Evolutionary conservation across 2,329 filamentous ascomycete species (phyloP).

Genomic region (Calonectria naviculata): DNA sequence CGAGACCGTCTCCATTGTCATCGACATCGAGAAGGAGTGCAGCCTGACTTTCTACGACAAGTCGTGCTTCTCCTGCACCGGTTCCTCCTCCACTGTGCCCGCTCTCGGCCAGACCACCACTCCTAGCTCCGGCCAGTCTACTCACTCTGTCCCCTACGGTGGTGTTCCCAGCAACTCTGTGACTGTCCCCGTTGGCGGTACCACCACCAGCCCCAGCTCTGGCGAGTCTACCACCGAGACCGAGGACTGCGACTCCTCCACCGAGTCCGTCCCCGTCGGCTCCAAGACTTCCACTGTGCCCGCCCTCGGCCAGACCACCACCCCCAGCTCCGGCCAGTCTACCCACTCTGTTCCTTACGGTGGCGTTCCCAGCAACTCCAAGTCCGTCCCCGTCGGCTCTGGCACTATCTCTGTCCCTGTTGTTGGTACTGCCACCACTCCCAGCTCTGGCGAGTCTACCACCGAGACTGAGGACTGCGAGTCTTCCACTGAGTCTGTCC

Average conservation of each 20-base stretch:
- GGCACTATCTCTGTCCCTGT: constrained; percentile 17
- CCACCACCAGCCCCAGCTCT: constrained; percentile 6
- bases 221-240: constrained; percentile 3
- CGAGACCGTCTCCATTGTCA: not conserved
- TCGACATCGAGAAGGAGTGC: not conserved
- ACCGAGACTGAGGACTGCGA: constrained; percentile 18
- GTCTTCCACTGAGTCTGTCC: not conserved
- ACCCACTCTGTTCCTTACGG: not conserved
- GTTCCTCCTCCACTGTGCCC: not conserved
- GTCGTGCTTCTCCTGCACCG: not conserved
- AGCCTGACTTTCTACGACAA: not conserved
- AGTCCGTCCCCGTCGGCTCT: not conserved
- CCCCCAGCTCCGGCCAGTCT: not conserved
- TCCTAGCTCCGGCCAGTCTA: not conserved
- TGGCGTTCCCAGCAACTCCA: not conserved
- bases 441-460: constrained; percentile 8
- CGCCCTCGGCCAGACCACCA: not conserved
- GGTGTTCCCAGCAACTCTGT: not conserved
- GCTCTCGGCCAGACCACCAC: not conserved
- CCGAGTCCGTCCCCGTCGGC: not conserved
- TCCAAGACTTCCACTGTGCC: not conserved
- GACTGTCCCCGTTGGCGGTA: not conserved
- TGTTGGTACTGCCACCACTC: constrained; percentile 10
- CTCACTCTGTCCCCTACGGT: not conserved
- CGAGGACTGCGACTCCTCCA: not conserved